A percentile compares a stretch with the other conserved stretches of the same genome.
Conservation (phyloP, 306 rosid species). For the Hippophae gyantsensis region DNA sequence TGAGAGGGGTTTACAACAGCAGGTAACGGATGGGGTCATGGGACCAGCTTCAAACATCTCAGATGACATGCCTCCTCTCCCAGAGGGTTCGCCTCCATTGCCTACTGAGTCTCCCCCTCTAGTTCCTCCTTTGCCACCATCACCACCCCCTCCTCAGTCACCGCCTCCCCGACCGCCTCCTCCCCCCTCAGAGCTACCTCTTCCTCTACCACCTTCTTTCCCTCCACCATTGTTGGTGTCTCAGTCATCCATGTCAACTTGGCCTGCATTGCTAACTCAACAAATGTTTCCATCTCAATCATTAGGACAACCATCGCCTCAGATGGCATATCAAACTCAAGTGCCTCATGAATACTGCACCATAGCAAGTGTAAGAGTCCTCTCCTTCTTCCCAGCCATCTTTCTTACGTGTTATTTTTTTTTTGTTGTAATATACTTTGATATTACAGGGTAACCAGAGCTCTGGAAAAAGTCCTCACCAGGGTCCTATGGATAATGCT, state of each 20-base stretch:
- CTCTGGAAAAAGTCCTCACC: conserved; percentile 60
- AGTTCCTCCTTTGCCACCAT: conserved; percentile 87
- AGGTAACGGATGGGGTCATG: conserved; percentile 26
- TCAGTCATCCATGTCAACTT: conserved; percentile 48
- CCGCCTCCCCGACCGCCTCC: conserved; percentile 32
- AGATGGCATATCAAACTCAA: conserved; percentile 56
- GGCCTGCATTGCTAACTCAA: conserved; percentile 43
- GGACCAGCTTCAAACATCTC: conserved; percentile 36
- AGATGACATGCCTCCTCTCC: conserved; percentile 38
- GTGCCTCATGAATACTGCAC: conserved; percentile 26
- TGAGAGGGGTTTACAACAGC: conserved; percentile 40
- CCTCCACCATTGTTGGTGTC: conserved; percentile 47
- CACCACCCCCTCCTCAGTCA: conserved; percentile 77
- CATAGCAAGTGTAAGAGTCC: conserved; percentile 50
- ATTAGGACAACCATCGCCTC: conserved; percentile 58
- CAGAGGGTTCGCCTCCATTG: conserved; percentile 86
- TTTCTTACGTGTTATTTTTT: no score
- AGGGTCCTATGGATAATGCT: conserved; percentile 44
- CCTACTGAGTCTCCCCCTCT: conserved; percentile 91
- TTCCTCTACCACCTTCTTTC: conserved; percentile 50
- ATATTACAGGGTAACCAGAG: conserved; percentile 69
- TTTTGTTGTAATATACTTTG: conserved; percentile 1
- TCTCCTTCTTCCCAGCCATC: background rate
- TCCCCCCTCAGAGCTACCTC: conserved; percentile 45
- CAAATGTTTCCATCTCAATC: conserved; percentile 56